Conservation (phyloP, 1,284 basidiomycete species). For the Fomitopsis betulina region DNA sequence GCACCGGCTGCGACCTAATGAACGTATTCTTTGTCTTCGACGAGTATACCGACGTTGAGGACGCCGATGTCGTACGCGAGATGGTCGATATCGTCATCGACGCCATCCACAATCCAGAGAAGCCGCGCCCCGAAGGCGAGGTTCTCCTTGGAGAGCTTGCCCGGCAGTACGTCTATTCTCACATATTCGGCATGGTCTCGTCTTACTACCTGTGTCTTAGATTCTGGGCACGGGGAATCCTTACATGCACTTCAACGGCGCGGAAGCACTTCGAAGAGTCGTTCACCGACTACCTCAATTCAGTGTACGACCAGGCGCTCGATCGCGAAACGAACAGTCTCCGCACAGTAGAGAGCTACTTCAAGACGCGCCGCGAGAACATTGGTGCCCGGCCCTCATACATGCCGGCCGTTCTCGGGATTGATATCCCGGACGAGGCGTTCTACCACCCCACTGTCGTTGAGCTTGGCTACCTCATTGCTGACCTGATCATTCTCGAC, state of each 20-base stretch:
- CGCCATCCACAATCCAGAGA: constrained; percentile 28
- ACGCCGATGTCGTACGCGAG: constrained; percentile 14
- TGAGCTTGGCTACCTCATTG: constrained; percentile 16
- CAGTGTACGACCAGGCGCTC: constrained; percentile 24
- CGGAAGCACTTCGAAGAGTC: constrained; percentile 11
- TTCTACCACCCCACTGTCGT: constrained; percentile 26
- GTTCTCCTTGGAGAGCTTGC: constrained; percentile 26
- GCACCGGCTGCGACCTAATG: constrained; percentile 33
- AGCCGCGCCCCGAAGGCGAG: constrained; percentile 25
- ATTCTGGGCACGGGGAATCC: constrained; percentile 14
- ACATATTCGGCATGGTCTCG: no score
- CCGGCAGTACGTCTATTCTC: constrained; percentile 18
- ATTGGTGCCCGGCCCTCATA: constrained; percentile 26
- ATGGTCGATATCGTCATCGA: constrained; percentile 30
- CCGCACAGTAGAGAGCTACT: constrained; percentile 27
- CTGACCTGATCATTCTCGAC: constrained; percentile 15
- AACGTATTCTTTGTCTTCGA: constrained; percentile 36
- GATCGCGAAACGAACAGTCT: constrained; percentile 20
- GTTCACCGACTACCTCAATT: constrained; percentile 21
- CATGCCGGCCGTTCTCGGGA: constrained; percentile 25
- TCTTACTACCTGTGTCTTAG: background rate
- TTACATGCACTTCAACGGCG: constrained; percentile 3
- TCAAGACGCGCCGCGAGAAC: constrained; percentile 25
- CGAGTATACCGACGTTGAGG: constrained; percentile 31
- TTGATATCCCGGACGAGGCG: constrained; percentile 29